Evolutionary conservation across 306 rosid species (phyloP).

Genomic region (Medicago arabica): DNA sequence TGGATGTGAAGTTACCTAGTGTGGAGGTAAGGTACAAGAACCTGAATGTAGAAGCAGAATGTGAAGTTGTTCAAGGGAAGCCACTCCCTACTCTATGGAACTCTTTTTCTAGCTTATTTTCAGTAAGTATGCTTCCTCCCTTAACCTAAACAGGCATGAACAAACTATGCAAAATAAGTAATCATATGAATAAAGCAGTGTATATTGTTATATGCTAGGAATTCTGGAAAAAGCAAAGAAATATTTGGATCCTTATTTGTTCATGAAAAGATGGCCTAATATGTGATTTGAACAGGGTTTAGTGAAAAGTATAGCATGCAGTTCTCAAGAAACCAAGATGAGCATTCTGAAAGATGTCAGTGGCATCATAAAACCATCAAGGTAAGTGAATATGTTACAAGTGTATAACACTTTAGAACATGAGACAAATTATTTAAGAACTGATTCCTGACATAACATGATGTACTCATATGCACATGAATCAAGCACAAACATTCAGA

Average conservation of each 20-base stretch:
- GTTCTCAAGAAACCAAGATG: constrained; percentile 49
- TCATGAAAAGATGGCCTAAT: constrained; percentile 36
- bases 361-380: constrained; percentile 63
- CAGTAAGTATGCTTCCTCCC: constrained; percentile 51
- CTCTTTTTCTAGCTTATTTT: constrained; percentile 49
- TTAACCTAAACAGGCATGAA: not conserved
- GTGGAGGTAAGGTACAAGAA: constrained; percentile 65
- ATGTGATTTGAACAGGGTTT: constrained; percentile 49
- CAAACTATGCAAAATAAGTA: no score
- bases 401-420: constrained; percentile 6
- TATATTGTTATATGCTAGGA: no score
- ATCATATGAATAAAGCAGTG: no score
- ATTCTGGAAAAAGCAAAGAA: not conserved
- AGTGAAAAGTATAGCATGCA: constrained; percentile 51
- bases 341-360: constrained; percentile 63
- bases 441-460: no score
- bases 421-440: not conserved
- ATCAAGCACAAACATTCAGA: constrained; percentile 19
- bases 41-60: constrained; percentile 56
- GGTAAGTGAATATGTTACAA: constrained; percentile 43
- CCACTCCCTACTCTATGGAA: constrained; percentile 69
- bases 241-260: not conserved
- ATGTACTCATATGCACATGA: constrained; percentile 25
- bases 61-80: constrained; percentile 67
- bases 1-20: constrained; percentile 55